Evolutionary conservation across 2,329 filamentous ascomycete species (phyloP).

Genomic region (Penicillium rolfsii): DNA sequence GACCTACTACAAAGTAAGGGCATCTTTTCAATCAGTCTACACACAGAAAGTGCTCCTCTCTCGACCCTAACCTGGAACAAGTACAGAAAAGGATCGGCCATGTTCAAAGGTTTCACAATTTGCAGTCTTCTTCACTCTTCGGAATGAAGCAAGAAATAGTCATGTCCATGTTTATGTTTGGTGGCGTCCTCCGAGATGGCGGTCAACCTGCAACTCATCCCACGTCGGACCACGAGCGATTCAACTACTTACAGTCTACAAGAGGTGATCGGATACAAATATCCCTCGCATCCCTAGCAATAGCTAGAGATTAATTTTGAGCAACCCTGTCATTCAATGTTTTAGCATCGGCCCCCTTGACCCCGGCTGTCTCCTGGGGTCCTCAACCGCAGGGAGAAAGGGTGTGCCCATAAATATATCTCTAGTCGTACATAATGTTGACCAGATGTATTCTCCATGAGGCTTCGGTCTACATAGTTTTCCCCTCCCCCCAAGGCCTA

Average conservation of each 20-base stretch:
- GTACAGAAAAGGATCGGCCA: neutral
- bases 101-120: neutral
- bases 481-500: neutral
- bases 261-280: neutral
- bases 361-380: neutral
- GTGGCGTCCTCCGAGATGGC: neutral
- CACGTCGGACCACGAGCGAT: neutral
- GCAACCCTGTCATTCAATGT: neutral
- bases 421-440: neutral
- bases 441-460: neutral
- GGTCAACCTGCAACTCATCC: neutral
- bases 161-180: too few relatives aligned
- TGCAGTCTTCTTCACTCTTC: neutral
- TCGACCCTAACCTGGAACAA: neutral
- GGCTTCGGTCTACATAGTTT: neutral
- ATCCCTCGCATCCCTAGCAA: neutral
- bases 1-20: too few relatives aligned
- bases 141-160: neutral
- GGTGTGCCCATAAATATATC: neutral
- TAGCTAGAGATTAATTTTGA: neutral
- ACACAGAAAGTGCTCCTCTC: too few relatives aligned
- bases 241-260: neutral
- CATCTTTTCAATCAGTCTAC: too few relatives aligned
- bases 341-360: neutral
- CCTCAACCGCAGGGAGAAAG: neutral